Evolutionary conservation across 345 rosid species (phyloP).

Genomic region (Iberis pinnata): DNA sequence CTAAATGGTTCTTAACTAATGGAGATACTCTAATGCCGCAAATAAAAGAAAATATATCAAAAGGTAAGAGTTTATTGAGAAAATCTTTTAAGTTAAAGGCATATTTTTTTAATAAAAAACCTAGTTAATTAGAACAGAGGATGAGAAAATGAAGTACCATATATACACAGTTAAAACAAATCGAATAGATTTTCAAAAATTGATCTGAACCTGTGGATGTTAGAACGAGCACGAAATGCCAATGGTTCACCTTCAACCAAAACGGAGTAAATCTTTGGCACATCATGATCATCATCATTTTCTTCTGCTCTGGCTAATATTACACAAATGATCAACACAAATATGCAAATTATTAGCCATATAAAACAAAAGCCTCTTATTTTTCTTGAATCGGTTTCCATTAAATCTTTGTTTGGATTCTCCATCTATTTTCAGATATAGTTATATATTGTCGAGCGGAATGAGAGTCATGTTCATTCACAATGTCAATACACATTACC

Average conservation of each 20-base stretch:
- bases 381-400: constrained; percentile 24
- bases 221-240: constrained; percentile 35
- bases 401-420: constrained; percentile 10
- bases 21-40: too few species aligned
- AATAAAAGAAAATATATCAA: too few species aligned
- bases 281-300: constrained; percentile 2
- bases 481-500: constrained; percentile 18
- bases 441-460: constrained; percentile 14
- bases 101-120: too few species aligned
- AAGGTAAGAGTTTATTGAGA: too few species aligned
- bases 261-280: constrained; percentile 43
- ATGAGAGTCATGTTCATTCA: constrained; percentile 25
- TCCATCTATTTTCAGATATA: constrained; percentile 12
- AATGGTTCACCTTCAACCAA: constrained; percentile 57
- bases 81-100: too few species aligned
- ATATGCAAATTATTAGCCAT: constrained; percentile 29
- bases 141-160: too few species aligned
- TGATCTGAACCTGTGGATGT: constrained; percentile 37
- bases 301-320: constrained; percentile 25
- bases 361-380: constrained; percentile 6
- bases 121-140: too few species aligned
- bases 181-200: not conserved
- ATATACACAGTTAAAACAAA: not conserved
- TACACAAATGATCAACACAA: constrained; percentile 20
- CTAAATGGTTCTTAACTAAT: too few species aligned